Base-by-base conservation (phyloP, 768 basidiomycete genomes). In the Mycena galopus region DNA sequence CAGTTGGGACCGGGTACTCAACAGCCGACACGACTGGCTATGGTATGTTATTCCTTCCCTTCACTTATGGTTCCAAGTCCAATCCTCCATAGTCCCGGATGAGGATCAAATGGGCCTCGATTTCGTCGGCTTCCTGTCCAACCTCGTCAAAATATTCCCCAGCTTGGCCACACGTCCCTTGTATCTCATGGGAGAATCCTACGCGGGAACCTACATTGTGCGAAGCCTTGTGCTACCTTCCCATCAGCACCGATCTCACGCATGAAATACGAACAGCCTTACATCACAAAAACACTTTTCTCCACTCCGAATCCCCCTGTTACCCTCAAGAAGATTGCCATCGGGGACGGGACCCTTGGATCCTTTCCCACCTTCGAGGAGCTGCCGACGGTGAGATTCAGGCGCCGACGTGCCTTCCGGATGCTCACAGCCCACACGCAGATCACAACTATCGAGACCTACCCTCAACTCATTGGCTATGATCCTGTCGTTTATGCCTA, bases 381-480 rank as follows among this genome's bases (percentile, higher is more conserved):
- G 23, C 73, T 89, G 0, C 89, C 93, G 32, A 88, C 90, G 17
- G 90, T 93, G 39, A 50, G 58, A 47, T 23, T 25, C 14, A 32
- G 2, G 30, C 17, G 19, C 19, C 6, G 12, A 55, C 39, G 14
- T 32, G 21, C 33, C 58, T 56, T 39, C 3, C 8, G 9, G 11
- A 17, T 0, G 16, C 30, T 6, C 23, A 56, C 25, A 51, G 12
- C 62, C 33, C 16, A 29, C 25, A 33, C 65, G 29, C 27, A 92
- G 91, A 78, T 90, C 30, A 86, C 80, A 58, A 84, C 91, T 35
- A 80, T 94, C 23, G 87, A 92, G 81, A 94, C 93, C 2, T 92
- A 92, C 76, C 93, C 93, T 2, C 92, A 94, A 77, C 81, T 94
- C n/a, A 92, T 94, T 63, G 89, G 87, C 39, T 94, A 93, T 73